Conservation (phyloP, 768 basidiomycete species). For the Mycena albidolilacea region DNA sequence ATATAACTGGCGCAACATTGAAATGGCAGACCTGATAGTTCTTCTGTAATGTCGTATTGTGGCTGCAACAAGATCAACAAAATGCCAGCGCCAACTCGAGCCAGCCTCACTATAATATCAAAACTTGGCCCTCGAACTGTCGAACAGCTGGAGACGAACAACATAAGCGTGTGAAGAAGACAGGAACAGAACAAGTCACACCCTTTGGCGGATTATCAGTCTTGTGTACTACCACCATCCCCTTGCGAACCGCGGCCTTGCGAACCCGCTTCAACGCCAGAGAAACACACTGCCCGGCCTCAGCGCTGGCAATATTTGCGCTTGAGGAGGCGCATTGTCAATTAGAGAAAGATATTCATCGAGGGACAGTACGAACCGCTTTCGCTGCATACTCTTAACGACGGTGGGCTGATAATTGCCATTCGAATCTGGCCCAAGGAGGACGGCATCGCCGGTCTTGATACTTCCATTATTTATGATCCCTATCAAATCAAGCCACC, state of each 20-base stretch:
- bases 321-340: slow-evolving; percentile 51
- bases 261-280: slow-evolving; percentile 93
- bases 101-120: slow-evolving; percentile 83
- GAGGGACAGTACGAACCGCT: slow-evolving; percentile 66
- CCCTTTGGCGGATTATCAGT: slow-evolving; percentile 85
- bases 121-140: slow-evolving; percentile 93
- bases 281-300: slow-evolving; percentile 97
- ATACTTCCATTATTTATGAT: slow-evolving; percentile 83
- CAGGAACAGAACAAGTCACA: slow-evolving; percentile 46
- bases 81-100: background rate
- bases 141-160: slow-evolving; percentile 68
- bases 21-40: slow-evolving; percentile 82
- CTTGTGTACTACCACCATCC: slow-evolving; percentile 92
- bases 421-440: slow-evolving; percentile 93
- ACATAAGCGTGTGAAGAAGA: slow-evolving; percentile 19
- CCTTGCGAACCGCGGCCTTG: slow-evolving; percentile 87
- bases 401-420: slow-evolving; percentile 87
- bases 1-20: background rate
- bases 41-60: slow-evolving; percentile 93
- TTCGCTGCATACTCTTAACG: slow-evolving; percentile 95
- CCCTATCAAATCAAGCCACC: slow-evolving; percentile 43
- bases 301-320: slow-evolving; percentile 85
- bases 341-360: background rate
- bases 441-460: slow-evolving; percentile 84
- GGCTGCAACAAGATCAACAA: slow-evolving; percentile 58